phyloP scores from a whole-genome alignment of 352 stramenopile genomes.

The Phytophthora macrochlamydospora region DNA sequence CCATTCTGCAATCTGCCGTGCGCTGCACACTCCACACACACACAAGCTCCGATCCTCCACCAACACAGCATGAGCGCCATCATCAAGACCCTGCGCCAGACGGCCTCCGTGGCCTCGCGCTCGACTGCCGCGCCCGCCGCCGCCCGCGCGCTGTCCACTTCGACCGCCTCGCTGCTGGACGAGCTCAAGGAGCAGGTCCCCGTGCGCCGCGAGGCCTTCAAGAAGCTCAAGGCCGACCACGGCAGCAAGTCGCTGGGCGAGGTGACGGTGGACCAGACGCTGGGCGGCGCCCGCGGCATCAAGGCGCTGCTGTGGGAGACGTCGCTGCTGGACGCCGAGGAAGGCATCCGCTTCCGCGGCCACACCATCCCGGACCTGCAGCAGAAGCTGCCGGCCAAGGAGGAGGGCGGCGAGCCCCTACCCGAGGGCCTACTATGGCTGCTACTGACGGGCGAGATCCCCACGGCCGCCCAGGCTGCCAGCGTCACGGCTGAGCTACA shows the following conservation, averaged over 20 bases:
- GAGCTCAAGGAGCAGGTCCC: conserved; percentile 91
- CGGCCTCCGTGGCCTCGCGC: conserved; percentile 44
- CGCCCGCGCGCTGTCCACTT: conserved; percentile 71
- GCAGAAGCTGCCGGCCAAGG: conserved; percentile 92
- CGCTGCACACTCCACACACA: conserved; percentile 15
- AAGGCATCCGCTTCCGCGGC: conserved; percentile 99
- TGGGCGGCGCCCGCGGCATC: conserved; percentile 96
- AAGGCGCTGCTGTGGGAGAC: conserved; percentile 99
- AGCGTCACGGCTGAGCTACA: conserved; percentile 96
- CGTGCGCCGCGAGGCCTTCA: conserved; percentile 91
- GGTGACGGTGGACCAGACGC: conserved; percentile 96
- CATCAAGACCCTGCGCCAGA: conserved; percentile 68
- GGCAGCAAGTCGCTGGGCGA: conserved; percentile 92
- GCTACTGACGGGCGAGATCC: conserved; percentile 97
- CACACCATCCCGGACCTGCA: conserved; percentile 99
- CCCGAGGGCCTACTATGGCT: conserved; percentile 98
- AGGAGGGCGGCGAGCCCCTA: conserved; percentile 94
- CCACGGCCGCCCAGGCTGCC: conserved; percentile 96
- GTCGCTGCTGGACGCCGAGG: conserved; percentile 93
- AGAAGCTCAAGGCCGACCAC: conserved; percentile 95
- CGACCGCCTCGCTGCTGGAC: conserved; percentile 72
- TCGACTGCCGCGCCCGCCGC: conserved; percentile 34
- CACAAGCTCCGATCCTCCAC: background rate
- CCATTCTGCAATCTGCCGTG: conserved; percentile 44
- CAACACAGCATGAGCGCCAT: conserved; percentile 58